These are phyloP conservation scores for Candida fluviatilis DNA, from an alignment of 805 yeast genomes.

Conservation along the genomic window DNA sequence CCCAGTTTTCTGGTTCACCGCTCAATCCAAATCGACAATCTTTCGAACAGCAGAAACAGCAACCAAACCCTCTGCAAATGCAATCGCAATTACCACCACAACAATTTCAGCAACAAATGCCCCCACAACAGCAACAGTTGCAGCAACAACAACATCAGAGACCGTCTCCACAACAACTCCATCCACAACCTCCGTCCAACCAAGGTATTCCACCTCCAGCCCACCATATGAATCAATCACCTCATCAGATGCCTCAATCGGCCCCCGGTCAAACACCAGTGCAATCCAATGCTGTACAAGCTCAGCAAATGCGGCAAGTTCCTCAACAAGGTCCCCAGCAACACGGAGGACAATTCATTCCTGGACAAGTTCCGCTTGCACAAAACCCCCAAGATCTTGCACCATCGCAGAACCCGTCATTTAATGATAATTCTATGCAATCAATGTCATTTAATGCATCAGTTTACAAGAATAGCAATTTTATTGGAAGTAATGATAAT, in stretches of 20 bases:
- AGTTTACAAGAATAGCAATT: neutral
- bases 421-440: neutral
- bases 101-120: too few species aligned
- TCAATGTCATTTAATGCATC: neutral
- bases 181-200: constrained; percentile 2
- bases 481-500: neutral
- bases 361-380: neutral
- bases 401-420: neutral
- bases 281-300: constrained; percentile 1
- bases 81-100: too few species aligned
- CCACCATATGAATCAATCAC: neutral
- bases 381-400: too few species aligned
- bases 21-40: constrained; percentile 3
- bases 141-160: constrained; percentile 4
- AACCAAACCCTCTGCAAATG: too few species aligned
- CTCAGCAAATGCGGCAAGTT: constrained; percentile 7
- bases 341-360: neutral
- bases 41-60: constrained; percentile 6
- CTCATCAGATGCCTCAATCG: constrained; percentile 2
- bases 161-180: constrained; percentile 6
- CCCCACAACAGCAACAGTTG: too few species aligned
- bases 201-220: constrained; percentile 3
- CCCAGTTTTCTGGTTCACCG: neutral
- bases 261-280: constrained; percentile 1
- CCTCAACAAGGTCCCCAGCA: neutral